phyloP scores from a whole-genome alignment of 2,329 filamentous ascomycete genomes.

The Myriosclerotinia duriaeana region DNA sequence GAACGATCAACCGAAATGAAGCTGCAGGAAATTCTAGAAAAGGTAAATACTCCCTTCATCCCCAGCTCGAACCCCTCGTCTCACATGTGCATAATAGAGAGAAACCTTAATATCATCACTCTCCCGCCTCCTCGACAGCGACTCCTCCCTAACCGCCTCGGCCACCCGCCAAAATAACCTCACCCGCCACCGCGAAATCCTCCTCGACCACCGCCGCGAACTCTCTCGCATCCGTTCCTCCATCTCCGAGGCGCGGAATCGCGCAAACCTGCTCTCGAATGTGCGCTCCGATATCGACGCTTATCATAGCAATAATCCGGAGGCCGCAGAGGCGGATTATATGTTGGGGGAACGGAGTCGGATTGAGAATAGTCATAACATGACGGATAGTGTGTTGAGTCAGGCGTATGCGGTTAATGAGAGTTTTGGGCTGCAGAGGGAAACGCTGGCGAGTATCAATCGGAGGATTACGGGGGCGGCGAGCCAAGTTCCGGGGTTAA shows the following conservation, averaged over 20 bases:
- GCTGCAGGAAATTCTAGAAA: slow-evolving; percentile 80
- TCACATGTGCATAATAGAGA: slow-evolving; percentile 55
- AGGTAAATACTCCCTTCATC: slow-evolving; percentile 51
- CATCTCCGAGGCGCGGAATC: slow-evolving; percentile 76
- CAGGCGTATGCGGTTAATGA: slow-evolving; percentile 98
- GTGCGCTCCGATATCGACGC: slow-evolving; percentile 90
- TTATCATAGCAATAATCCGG: slow-evolving; percentile 80
- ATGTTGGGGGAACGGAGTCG: slow-evolving; percentile 88
- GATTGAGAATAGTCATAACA: slow-evolving; percentile 84
- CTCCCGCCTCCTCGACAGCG: slow-evolving; percentile 85
- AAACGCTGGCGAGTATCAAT: slow-evolving; percentile 86
- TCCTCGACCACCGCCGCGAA: slow-evolving; percentile 82
- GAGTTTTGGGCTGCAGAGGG: slow-evolving; percentile 81
- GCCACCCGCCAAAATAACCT: slow-evolving; percentile 98
- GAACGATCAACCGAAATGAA: slow-evolving; percentile 77
- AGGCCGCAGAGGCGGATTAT: slow-evolving; percentile 86
- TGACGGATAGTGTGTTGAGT: slow-evolving; percentile 86
- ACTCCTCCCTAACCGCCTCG: slow-evolving; percentile 80
- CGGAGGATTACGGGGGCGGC: slow-evolving; percentile 85
- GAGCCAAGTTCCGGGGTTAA: slow-evolving; percentile 88
- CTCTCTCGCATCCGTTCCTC: slow-evolving; percentile 70
- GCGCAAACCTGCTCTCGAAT: slow-evolving; percentile 85
- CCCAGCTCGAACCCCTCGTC: not conserved
- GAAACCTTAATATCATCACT: slow-evolving; percentile 80
- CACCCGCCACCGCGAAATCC: slow-evolving; percentile 83